These are phyloP conservation scores for Bonnemaisonia californica DNA, from an alignment of 31 red algal species.

Conservation along the genomic window DNA sequence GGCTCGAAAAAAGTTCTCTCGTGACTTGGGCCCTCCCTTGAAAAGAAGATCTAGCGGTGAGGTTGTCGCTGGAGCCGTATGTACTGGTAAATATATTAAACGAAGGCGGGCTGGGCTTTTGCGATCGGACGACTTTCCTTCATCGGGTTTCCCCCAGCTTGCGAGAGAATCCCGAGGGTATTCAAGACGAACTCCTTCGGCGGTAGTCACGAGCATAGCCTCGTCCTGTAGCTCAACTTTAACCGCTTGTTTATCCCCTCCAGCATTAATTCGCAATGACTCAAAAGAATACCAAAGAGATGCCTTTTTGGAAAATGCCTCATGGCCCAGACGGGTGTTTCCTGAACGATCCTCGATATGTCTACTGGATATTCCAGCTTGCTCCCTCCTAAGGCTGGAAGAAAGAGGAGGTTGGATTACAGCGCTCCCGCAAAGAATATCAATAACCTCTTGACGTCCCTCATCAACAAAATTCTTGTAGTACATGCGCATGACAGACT, in stretches of 20 bases:
- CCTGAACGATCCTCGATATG: conserved; percentile 9
- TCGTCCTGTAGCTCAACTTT: conserved; percentile 67
- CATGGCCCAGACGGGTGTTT: not conserved
- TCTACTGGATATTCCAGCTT: conserved; percentile 1
- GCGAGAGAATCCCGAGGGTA: conserved; percentile 67
- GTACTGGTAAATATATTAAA: conserved; percentile 36
- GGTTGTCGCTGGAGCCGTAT: conserved; percentile 39
- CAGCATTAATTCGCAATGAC: conserved; percentile 64
- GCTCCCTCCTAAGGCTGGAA: not conserved
- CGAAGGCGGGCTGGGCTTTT: conserved; percentile 44
- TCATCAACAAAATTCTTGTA: conserved; percentile 99
- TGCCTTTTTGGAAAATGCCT: not conserved
- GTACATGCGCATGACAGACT: conserved; percentile 96
- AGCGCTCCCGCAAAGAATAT: conserved; percentile 78
- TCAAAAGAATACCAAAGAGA: conserved; percentile 70
- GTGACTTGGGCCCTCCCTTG: conserved; percentile 52
- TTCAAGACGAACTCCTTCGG: conserved; percentile 70
- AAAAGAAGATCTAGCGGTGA: conserved; percentile 87
- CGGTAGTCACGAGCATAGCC: conserved; percentile 70
- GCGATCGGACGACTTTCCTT: conserved; percentile 47
- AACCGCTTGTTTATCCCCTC: conserved; percentile 85
- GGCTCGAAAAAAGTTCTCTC: conserved; percentile 88
- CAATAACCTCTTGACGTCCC: conserved; percentile 91
- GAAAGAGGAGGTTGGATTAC: conserved; percentile 33
- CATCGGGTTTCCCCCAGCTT: conserved; percentile 63